Conservation (phyloP, 2,329 filamentous ascomycete species). For the Tolypocladium capitatum region DNA sequence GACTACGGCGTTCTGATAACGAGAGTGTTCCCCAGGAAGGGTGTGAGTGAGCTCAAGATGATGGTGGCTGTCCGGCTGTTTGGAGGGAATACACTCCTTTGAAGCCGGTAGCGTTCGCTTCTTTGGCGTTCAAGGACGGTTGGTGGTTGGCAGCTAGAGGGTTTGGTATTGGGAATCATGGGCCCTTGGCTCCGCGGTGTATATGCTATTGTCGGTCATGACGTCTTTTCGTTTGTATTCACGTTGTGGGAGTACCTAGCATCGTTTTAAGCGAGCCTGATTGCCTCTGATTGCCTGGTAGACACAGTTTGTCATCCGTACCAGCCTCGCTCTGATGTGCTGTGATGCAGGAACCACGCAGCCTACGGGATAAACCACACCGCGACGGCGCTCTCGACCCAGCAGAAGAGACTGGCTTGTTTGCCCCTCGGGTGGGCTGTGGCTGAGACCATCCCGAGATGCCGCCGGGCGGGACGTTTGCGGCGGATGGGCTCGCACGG, state of each 20-base stretch:
- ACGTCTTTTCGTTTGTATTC: neutral
- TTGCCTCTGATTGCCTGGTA: neutral
- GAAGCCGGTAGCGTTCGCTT: neutral
- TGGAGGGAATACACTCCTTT: neutral
- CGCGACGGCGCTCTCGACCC: neutral
- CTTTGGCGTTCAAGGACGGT: neutral
- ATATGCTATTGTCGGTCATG: neutral
- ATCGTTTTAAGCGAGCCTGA: neutral
- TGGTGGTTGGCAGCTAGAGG: neutral
- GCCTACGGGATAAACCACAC: neutral
- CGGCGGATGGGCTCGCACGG: no score
- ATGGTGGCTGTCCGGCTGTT: neutral
- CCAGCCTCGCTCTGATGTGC: neutral
- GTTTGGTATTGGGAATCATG: neutral
- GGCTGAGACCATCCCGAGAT: neutral
- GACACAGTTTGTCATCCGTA: neutral
- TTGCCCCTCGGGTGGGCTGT: neutral
- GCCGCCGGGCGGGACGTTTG: neutral
- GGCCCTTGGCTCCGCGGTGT: neutral
- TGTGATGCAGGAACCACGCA: neutral
- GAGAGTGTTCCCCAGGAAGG: neutral
- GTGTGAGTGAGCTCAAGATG: neutral
- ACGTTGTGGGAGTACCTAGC: neutral
- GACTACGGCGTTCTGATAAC: neutral
- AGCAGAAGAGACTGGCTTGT: neutral